Percentiles rank a stretch among this genome's conserved stretches.
phyloP scores from a whole-genome alignment of 306 rosid species.

The Vicia faba region DNA sequence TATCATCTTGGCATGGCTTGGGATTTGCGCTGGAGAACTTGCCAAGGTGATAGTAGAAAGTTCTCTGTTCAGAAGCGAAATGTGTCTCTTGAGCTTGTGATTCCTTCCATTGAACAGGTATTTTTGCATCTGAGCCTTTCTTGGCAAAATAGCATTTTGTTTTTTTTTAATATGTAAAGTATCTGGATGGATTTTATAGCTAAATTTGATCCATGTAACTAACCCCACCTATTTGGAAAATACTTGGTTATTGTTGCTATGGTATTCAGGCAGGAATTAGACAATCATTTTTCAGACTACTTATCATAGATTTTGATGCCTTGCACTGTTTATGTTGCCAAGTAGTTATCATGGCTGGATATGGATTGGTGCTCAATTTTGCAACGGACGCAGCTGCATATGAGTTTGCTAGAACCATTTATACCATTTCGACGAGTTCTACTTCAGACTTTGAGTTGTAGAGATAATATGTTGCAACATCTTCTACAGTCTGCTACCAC shows the following conservation, averaged over 20 bases:
- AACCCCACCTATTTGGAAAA: background rate
- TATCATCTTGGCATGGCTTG: conserved; percentile 87
- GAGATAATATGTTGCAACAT: conserved; percentile 65
- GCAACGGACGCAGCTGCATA: conserved; percentile 75
- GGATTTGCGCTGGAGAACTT: conserved; percentile 79
- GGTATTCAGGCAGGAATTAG: background rate
- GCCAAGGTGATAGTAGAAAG: conserved; percentile 41
- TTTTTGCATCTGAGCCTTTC: conserved; percentile 26
- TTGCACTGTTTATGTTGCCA: conserved; percentile 30
- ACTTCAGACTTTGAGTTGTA: conserved; percentile 74
- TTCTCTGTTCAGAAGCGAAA: conserved; percentile 44
- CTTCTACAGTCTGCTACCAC: conserved; percentile 85
- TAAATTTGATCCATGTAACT: background rate
- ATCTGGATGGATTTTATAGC: background rate
- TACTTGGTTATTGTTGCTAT: background rate
- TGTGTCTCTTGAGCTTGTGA: conserved; percentile 56
- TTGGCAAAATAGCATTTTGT: background rate
- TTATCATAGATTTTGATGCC: conserved; percentile 30
- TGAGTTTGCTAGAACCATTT: conserved; percentile 90
- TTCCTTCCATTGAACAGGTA: conserved; percentile 81
- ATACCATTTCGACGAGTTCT: conserved; percentile 86
- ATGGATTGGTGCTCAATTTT: conserved; percentile 76
- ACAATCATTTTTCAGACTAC: background rate
- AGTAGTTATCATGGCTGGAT: conserved; percentile 73
- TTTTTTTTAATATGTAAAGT: conserved; percentile 10